Percentiles rank a stretch among this genome's conserved stretches.
These are phyloP conservation scores for Dicorynia guianensis DNA, from an alignment of 306 rosid species.

Conservation along the genomic window DNA sequence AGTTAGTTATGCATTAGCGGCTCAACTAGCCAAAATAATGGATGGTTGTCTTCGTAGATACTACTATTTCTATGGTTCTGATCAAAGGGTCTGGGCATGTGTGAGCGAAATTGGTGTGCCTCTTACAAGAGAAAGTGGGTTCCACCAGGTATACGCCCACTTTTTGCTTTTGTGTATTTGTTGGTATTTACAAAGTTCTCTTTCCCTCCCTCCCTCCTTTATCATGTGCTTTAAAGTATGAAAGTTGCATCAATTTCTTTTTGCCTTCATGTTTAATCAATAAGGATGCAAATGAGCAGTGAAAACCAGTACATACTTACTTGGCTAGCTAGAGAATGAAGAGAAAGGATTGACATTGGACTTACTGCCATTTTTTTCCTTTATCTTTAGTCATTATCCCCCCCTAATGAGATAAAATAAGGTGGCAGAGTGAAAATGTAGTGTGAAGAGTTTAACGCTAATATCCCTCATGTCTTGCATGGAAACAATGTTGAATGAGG, in stretches of 20 bases:
- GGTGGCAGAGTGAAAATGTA: background rate
- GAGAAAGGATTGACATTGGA: background rate
- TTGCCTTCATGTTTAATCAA: background rate
- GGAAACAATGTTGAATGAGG: background rate
- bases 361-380: background rate
- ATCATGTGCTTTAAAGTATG: background rate
- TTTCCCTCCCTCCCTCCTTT: background rate
- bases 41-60: conserved; percentile 86
- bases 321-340: background rate
- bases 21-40: conserved; percentile 57
- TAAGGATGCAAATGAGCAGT: background rate
- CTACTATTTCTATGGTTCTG: conserved; percentile 86
- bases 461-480: background rate
- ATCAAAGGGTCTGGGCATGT: conserved; percentile 94
- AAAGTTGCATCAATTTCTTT: conserved; percentile 6
- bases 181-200: conserved; percentile 1
- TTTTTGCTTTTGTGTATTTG: background rate
- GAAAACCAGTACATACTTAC: background rate
- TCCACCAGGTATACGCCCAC: conserved; percentile 82
- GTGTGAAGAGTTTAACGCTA: background rate
- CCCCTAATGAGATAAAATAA: background rate
- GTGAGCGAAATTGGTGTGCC: conserved; percentile 79
- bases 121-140: conserved; percentile 73
- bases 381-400: background rate
- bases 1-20: conserved; percentile 81